Percentiles rank a stretch among this genome's conserved stretches.
Evolutionary conservation across 371 early-diverging fungal species (phyloP).

Genomic region (Blakeslea trispora): DNA sequence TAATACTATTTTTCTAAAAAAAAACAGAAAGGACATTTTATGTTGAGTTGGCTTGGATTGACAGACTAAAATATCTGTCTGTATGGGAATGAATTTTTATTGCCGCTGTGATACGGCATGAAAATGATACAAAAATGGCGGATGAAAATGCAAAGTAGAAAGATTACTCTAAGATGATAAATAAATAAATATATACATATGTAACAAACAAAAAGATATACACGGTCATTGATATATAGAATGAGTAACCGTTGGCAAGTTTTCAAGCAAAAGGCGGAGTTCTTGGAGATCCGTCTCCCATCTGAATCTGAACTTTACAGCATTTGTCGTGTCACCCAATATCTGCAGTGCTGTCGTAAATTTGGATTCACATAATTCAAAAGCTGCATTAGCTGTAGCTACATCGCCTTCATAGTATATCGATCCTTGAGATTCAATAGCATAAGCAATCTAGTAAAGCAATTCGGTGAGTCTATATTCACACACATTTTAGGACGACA

Average conservation of each 20-base stretch:
- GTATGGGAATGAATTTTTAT: too few species aligned
- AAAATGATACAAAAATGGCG: too few species aligned
- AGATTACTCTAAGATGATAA: too few species aligned
- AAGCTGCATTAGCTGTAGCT: constrained; percentile 16
- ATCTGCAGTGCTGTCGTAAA: constrained; percentile 13
- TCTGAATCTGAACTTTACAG: constrained; percentile 21
- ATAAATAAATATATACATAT: constrained; percentile 2
- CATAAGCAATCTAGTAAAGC: constrained; percentile 23
- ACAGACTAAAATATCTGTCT: too few species aligned
- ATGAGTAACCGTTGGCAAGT: constrained; percentile 16
- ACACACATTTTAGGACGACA: not conserved
- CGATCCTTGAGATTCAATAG: constrained; percentile 32
- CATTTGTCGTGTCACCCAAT: constrained; percentile 19
- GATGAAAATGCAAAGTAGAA: too few species aligned
- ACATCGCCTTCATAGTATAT: constrained; percentile 31
- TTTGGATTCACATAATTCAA: constrained; percentile 21
- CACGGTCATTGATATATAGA: constrained; percentile 18
- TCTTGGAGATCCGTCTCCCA: constrained; percentile 29
- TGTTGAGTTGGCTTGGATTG: too few species aligned
- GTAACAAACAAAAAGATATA: not conserved
- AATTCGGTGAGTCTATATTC: too few species aligned
- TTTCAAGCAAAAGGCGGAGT: constrained; percentile 16
- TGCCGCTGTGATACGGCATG: too few species aligned
- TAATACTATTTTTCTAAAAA: too few species aligned
- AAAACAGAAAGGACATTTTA: too few species aligned